Evolutionary conservation across 1,284 basidiomycete genomes (phyloP).

Genomic region (Ceratobasidium sp.): DNA sequence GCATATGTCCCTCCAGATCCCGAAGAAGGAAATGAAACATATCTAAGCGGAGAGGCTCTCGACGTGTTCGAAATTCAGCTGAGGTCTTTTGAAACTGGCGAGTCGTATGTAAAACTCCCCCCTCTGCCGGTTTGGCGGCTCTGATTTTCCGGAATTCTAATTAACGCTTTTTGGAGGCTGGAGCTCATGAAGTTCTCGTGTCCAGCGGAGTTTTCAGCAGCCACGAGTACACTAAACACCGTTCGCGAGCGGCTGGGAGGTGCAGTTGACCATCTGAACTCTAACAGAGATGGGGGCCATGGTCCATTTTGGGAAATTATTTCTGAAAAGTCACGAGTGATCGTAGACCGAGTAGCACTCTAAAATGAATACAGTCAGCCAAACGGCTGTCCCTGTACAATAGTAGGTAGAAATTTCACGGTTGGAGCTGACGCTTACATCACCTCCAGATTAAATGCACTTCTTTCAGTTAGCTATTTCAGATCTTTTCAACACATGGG

Average conservation of each 20-base stretch:
- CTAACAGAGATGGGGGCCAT: constrained; percentile 23
- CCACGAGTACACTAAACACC: constrained; percentile 22
- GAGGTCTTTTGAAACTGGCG: constrained; percentile 9
- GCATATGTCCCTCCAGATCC: constrained; percentile 19
- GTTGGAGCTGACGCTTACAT: neutral
- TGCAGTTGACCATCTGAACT: constrained; percentile 16
- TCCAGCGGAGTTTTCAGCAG: constrained; percentile 27
- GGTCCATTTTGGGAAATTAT: constrained; percentile 25
- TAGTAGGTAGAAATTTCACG: neutral
- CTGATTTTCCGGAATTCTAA: constrained; percentile 11
- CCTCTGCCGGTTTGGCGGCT: neutral
- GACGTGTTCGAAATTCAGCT: constrained; percentile 19
- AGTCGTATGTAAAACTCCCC: constrained; percentile 23
- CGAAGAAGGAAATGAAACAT: constrained; percentile 1
- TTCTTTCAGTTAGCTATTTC: neutral
- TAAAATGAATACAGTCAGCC: neutral
- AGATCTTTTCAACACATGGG: neutral
- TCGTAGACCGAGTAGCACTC: constrained; percentile 14
- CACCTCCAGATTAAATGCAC: constrained; percentile 17
- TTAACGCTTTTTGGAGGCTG: constrained; percentile 10
- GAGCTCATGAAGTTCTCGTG: constrained; percentile 36
- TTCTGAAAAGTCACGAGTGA: neutral
- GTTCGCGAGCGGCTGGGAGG: constrained; percentile 4
- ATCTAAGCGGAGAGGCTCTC: constrained; percentile 10
- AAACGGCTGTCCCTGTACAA: neutral